These are phyloP conservation scores for Verticillium longisporum DNA, from an alignment of 2,329 filamentous ascomycete genomes.

Conservation along the genomic window DNA sequence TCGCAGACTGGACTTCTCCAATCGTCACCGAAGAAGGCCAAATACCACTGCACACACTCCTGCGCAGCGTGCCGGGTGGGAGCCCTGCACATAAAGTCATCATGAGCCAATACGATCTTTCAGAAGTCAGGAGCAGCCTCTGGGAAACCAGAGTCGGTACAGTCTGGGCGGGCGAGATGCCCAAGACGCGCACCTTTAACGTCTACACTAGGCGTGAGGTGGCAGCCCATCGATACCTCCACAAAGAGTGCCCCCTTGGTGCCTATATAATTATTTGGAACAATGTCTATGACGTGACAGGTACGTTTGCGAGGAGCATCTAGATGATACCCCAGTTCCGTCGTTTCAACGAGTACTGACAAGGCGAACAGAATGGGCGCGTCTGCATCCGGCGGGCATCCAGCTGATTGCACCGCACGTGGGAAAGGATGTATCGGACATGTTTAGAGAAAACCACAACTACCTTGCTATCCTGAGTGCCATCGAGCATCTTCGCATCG, in stretches of 20 bases:
- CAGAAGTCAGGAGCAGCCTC: not conserved
- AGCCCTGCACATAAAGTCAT: slow-evolving; percentile 1
- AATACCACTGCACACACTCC: not conserved
- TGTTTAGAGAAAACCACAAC: slow-evolving; percentile 4
- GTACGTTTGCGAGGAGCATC: not conserved
- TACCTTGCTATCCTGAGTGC: not conserved
- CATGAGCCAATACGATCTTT: not conserved
- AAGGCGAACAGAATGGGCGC: slow-evolving; percentile 5
- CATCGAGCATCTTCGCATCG: slow-evolving; percentile 2
- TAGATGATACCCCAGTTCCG: not conserved
- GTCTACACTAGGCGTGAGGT: not conserved
- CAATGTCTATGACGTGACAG: slow-evolving; percentile 11
- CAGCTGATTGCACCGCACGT: slow-evolving; percentile 1
- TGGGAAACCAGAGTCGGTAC: slow-evolving; percentile 1
- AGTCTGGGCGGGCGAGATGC: not conserved
- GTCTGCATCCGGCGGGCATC: slow-evolving; percentile 9
- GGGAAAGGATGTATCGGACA: slow-evolving; percentile 6
- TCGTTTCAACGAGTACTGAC: not conserved
- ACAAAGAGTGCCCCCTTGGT: not conserved
- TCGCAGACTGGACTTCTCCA: not conserved
- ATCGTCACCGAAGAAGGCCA: not conserved
- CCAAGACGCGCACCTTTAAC: not conserved
- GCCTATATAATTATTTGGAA: slow-evolving; percentile 4
- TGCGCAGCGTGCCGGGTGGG: not conserved
- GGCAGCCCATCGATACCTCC: not conserved